Percentiles rank a stretch among this genome's conserved stretches.
phyloP scores from a whole-genome alignment of 2,329 filamentous ascomycete genomes.

The Tolypocladium capitatum region DNA sequence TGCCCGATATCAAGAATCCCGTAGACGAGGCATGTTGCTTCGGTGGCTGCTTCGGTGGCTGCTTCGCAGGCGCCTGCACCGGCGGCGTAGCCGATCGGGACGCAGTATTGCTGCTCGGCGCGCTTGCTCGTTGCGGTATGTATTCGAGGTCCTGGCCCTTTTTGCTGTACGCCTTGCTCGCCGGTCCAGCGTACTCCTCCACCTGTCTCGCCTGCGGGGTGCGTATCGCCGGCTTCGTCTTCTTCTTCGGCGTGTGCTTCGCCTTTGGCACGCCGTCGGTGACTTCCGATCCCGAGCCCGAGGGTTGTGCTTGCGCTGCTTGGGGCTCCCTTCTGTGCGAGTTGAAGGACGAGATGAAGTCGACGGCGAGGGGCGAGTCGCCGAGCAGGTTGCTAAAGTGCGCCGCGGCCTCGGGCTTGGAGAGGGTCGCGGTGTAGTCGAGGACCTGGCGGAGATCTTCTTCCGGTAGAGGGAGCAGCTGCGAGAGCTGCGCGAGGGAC shows the following conservation, averaged over 20 bases:
- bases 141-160: constrained; percentile 59
- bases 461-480: constrained; percentile 73
- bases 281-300: constrained; percentile 10
- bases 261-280: constrained; percentile 34
- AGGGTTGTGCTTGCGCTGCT: constrained; percentile 1
- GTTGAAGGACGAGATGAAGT: constrained; percentile 76
- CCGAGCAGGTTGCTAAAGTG: constrained; percentile 84
- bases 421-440: constrained; percentile 64
- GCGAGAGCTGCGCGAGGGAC: constrained; percentile 56
- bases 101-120: constrained; percentile 22
- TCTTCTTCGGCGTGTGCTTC: constrained; percentile 36
- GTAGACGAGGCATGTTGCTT: constrained; percentile 46
- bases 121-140: constrained; percentile 38
- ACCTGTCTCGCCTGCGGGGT: constrained; percentile 49
- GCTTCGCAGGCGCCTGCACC: constrained; percentile 19
- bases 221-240: constrained; percentile 49
- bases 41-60: constrained; percentile 37
- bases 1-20: constrained; percentile 72
- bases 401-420: constrained; percentile 63
- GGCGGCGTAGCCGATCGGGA: constrained; percentile 24
- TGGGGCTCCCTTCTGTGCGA: constrained; percentile 37
- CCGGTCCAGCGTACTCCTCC: constrained; percentile 46
- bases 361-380: constrained; percentile 62
- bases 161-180: constrained; percentile 63
- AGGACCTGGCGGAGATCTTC: constrained; percentile 74